Evolutionary conservation across 2,329 filamentous ascomycete species (phyloP), one percentile per base, ranked within the genome.

Genomic region (Arthroderma sp.): DNA sequence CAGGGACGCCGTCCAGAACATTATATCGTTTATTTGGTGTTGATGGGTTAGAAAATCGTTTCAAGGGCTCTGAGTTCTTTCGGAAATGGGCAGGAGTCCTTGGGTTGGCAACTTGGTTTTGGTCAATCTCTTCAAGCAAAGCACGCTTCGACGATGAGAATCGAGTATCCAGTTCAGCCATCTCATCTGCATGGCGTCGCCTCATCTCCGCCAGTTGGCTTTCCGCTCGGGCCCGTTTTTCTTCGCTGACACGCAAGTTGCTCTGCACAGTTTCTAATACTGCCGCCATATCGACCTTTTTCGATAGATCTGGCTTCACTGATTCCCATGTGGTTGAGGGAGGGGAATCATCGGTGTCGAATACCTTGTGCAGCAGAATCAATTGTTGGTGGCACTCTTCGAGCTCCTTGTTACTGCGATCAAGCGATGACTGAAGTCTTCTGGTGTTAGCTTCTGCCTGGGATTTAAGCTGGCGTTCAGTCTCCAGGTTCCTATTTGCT

Each of bases 221-320:
- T 64, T 96, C 91, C 4, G 88, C 87, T 53, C 86, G 85, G 29
- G 75, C 72, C 51, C 86, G 82, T 40, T 81, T 86, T 51, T 91
- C 85, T 9, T 80, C 81, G 45, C 91, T 85, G 22, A 94, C 77
- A 27, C 86, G 80, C 29, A 96, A 73, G 48, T 87, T 87, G 58
- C 89, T 83, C 55, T 94, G 87, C n/a, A 88, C 73, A 43, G 86
- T 79, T 55, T 95, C 86, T 5, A 96, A 74, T 59, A 91, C 86
- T 52, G 86, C 80, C 8, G 86, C 85, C 37, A 96, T 72, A 56
- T 94, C 82, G 49, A 93, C 69, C 22, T 75, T 74, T 48, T 70
- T 71, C 1, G 68, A 68, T 30, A 94, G 66, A 71, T 86, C 70
- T 69, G 81, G 70, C 73, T 83, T 73, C 64, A 79, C 65, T 63